A percentile compares a stretch with the other conserved stretches of the same genome.
Evolutionary conservation across 2,329 filamentous ascomycete species (phyloP).

Genomic region (Botryotinia narcissicola): DNA sequence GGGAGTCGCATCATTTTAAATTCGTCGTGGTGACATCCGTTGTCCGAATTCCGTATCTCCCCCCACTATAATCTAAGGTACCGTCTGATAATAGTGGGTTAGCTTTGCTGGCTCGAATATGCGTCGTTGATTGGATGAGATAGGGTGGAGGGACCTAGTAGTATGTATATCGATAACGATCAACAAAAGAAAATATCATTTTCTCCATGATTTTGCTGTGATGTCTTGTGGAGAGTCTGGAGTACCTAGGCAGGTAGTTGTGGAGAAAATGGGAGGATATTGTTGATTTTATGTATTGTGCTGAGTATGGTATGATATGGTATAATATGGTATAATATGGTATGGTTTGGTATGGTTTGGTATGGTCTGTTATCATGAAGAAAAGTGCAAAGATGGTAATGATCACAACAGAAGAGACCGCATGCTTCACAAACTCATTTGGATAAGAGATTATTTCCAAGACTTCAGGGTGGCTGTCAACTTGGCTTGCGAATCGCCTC

Average conservation of each 20-base stretch:
- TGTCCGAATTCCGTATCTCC: neutral
- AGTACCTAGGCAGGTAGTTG: neutral
- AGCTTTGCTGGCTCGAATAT: neutral
- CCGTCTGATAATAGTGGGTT: neutral
- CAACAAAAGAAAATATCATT: neutral
- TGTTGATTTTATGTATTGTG: neutral
- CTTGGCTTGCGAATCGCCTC: neutral
- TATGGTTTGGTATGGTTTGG: no score
- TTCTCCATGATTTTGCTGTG: neutral
- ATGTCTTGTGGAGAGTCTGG: constrained; percentile 6
- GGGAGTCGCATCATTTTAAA: neutral
- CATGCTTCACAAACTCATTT: no score
- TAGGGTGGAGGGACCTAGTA: neutral
- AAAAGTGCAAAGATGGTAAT: neutral
- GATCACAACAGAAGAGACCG: neutral
- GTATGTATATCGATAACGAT: neutral
- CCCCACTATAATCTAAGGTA: constrained; percentile 5
- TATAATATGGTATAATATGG: no score
- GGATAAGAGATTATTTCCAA: neutral
- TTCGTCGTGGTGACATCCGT: neutral
- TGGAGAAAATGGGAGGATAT: neutral
- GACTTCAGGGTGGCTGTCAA: neutral
- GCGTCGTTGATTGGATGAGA: neutral
- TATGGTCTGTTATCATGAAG: neutral
- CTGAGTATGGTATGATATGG: neutral